Evolutionary conservation across 495 filamentous ascomycete genomes (phyloP), one percentile per base, ranked within the genome.

Genomic region (Penicillium flavigenum): DNA sequence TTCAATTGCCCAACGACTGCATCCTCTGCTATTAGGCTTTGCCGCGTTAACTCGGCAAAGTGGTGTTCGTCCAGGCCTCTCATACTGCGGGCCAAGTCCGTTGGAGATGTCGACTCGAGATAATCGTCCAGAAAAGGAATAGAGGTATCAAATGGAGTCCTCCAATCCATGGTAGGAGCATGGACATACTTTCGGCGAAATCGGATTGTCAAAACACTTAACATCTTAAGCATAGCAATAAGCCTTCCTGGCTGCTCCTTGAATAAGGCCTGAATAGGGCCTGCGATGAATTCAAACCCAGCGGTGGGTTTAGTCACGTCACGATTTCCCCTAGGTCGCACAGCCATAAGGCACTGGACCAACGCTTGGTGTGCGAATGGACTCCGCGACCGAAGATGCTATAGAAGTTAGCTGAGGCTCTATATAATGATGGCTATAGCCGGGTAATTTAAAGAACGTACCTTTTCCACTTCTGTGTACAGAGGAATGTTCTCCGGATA

Each of bases 331-430:
- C 57, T 63, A 41, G 64, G 49, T 41, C 62, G 61, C 24, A 76
- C 34, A 19, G 63, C 54, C 32, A 46, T 50, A 22, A 77, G 47
- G 43, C 69, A 71, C 16, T 63, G 53, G 20, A 63, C 55, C 20
- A 78, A 10, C 24, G 71, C 76, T 26, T 72, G 69, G 44, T 73
- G 71, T 12, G 76, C 73, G 53, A 78, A 76, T 1, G 74, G 76
- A 51, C 74, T 78, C 38, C 61, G 58, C 34, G 29, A 60, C 5
- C 71, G 67, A 42, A 78, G 60, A 45, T 74, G 61, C 76, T 78
- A 41, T 22, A 29, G 22, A 17, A 41, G 20, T 55, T 16, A 47
- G 53, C 19, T 2, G 9, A 12, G 0, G 31, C 5, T 55, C 53
- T 17, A 34, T 11, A 5, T 26, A 29, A 54, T 45, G 47, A 46